Base-by-base conservation (phyloP, 1,284 basidiomycete species). In the Cryptococcus sp. region DNA sequence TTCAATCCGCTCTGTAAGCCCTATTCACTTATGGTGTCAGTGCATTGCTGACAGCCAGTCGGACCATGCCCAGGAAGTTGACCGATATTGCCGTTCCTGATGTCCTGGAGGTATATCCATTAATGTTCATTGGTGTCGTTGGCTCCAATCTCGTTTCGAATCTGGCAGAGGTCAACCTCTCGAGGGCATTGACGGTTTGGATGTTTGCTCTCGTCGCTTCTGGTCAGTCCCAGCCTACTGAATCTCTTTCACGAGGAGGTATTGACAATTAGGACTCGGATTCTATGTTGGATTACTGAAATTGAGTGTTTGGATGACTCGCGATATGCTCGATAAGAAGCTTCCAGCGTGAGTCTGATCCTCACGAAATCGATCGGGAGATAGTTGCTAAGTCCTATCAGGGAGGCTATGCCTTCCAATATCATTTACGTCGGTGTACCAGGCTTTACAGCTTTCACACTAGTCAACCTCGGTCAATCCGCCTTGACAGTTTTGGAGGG, bases 361-460 rank as follows among this genome's bases (percentile, higher is more conserved):
- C 32, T 16, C 32, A 9, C 32, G 32, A 9, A 16, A 34, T 34
- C 10, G 16, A 34, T 34, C 32, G 16, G 32, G 32, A 34, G 32
- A 34, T 16, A 34, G 32, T 34, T 9, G 9, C 32, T 34, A 9
- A 32, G 31, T 9, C 32, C 32, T 16, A 16, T 9, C 45, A 53
- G 53, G 13, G 52, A 55, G 19, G 43, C 45, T 2, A 32, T 60
- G 28, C 54, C 52, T 10, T 49, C 54, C 4, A 54, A 57, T 46
- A 49, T 57, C 45, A 55, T 62, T 22, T 54, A 56, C 10, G 55
- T 53, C 21, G 61, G 62, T 10, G 57, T 56, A 1, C 60, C 62
- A 1, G 62, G 60, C 25, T 64, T 64, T 50, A 60, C 62, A 13
- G 57, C 58, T 13, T 45, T 62, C 7, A 54, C 57, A 1, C 46